A percentile compares a stretch with the other conserved stretches of the same genome.
Evolutionary conservation across 441 rosid genomes (phyloP).

Genomic region (Euphorbia neoarborescens): DNA sequence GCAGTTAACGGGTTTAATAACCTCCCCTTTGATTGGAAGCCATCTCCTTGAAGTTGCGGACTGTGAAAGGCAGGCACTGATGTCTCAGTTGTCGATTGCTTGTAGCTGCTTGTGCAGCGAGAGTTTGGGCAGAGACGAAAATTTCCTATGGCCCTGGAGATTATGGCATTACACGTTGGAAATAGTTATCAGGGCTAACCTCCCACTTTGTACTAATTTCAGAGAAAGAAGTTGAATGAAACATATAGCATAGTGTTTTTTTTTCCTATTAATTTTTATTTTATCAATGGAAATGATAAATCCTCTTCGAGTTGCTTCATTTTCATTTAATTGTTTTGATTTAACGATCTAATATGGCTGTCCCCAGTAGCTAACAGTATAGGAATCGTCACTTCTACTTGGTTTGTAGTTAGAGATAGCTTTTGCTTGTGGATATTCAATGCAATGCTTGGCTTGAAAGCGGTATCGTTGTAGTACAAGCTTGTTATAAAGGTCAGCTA

Average conservation of each 20-base stretch:
- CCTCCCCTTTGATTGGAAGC: constrained; percentile 80
- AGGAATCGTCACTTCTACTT: constrained; percentile 8
- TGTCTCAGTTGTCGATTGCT: constrained; percentile 20
- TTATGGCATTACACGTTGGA: constrained; percentile 19
- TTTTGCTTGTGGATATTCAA: background rate
- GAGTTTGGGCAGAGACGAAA: constrained; percentile 26
- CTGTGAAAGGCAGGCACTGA: constrained; percentile 8
- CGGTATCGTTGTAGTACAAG: background rate
- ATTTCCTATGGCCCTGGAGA: constrained; percentile 29
- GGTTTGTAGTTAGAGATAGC: constrained; percentile 1
- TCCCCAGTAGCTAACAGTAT: constrained; percentile 9
- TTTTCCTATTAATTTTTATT: too few relatives aligned
- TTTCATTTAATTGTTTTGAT: constrained; percentile 21
- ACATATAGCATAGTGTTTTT: constrained; percentile 46
- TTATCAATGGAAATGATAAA: constrained; percentile 42
- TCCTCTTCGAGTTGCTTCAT: constrained; percentile 29
- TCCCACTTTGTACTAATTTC: constrained; percentile 50
- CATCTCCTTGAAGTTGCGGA: constrained; percentile 36
- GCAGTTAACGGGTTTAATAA: constrained; percentile 73
- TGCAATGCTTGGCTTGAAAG: background rate
- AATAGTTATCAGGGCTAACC: constrained; percentile 26
- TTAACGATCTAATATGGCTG: constrained; percentile 19
- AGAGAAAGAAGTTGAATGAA: constrained; percentile 28
- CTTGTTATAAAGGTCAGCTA: background rate
- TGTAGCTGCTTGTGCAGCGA: constrained; percentile 30